Conservation (phyloP, 441 rosid genomes). For the Bruguiera hainesii region DNA sequence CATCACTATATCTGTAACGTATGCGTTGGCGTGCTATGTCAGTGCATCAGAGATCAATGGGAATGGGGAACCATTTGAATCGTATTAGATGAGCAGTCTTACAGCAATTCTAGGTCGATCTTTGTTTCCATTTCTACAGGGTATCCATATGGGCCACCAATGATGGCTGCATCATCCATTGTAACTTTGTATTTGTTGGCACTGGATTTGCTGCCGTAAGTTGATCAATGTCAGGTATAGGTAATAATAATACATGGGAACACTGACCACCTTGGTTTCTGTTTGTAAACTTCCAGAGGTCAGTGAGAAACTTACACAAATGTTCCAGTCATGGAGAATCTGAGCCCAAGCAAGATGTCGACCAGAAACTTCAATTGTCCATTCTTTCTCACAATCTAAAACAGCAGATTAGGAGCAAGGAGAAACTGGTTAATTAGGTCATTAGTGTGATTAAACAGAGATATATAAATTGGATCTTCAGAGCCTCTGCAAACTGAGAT, state of each 20-base stretch:
- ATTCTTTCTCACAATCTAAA: slow-evolving; percentile 57
- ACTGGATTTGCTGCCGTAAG: slow-evolving; percentile 45
- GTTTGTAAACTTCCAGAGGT: background rate
- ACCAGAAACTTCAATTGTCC: slow-evolving; percentile 65
- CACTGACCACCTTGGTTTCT: background rate
- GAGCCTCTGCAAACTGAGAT: background rate
- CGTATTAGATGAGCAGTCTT: slow-evolving; percentile 28
- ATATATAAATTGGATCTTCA: background rate
- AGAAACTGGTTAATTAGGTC: slow-evolving; percentile 1
- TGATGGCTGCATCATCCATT: slow-evolving; percentile 87
- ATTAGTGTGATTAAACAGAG: background rate
- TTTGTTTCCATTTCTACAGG: slow-evolving; percentile 67
- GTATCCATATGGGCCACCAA: slow-evolving; percentile 66
- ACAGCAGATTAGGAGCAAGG: slow-evolving; percentile 1
- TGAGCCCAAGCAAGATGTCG: slow-evolving; percentile 64
- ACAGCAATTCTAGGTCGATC: slow-evolving; percentile 58
- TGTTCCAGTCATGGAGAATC: slow-evolving; percentile 79
- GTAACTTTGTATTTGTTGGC: slow-evolving; percentile 39
- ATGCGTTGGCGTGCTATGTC: background rate
- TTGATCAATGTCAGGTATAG: background rate
- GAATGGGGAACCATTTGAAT: background rate
- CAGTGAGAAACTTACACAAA: slow-evolving; percentile 45
- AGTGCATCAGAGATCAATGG: background rate
- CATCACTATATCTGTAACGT: slow-evolving; percentile 61
- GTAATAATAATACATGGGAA: background rate